Conservation (phyloP, 73 alveolate genomes). For the Tetrahymena elliotti region DNA sequence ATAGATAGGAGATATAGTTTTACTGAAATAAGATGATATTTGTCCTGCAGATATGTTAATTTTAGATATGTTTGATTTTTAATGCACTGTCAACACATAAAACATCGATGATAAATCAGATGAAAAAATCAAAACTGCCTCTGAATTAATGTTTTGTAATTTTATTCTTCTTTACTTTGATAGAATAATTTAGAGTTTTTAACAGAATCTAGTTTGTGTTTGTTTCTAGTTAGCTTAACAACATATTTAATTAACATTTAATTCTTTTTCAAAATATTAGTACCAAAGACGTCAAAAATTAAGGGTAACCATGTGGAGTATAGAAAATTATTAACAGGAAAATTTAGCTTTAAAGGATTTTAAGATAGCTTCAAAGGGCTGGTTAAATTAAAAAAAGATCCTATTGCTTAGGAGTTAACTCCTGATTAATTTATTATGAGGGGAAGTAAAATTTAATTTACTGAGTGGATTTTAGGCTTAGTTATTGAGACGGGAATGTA, state of each 20-base stretch:
- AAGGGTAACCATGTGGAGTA: conserved; percentile 11
- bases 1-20: conserved; percentile 30
- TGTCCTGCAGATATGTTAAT: conserved; percentile 44
- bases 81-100: not conserved
- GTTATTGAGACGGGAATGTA: not conserved
- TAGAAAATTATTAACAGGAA: conserved; percentile 26
- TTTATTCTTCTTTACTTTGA: not conserved
- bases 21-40: conserved; percentile 25
- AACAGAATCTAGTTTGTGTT: too few species aligned
- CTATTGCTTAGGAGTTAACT: conserved; percentile 9
- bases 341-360: conserved; percentile 13
- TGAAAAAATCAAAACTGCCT: conserved; percentile 28
- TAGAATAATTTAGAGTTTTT: conserved; percentile 3
- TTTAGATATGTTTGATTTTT: conserved; percentile 5
- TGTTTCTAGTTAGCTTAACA: too few species aligned
- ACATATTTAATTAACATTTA: not conserved
- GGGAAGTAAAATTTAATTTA: not conserved
- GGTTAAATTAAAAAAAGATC: conserved; percentile 39
- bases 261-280: not conserved
- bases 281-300: not conserved
- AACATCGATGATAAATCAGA: conserved; percentile 24
- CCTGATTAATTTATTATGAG: conserved; percentile 25
- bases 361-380: conserved; percentile 21
- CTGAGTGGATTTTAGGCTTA: not conserved
- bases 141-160: not conserved